Percentiles rank a stretch among this genome's conserved stretches.
These are phyloP conservation scores for Grosmannia serpens DNA, from an alignment of 2,329 filamentous ascomycete genomes.

Conservation along the genomic window DNA sequence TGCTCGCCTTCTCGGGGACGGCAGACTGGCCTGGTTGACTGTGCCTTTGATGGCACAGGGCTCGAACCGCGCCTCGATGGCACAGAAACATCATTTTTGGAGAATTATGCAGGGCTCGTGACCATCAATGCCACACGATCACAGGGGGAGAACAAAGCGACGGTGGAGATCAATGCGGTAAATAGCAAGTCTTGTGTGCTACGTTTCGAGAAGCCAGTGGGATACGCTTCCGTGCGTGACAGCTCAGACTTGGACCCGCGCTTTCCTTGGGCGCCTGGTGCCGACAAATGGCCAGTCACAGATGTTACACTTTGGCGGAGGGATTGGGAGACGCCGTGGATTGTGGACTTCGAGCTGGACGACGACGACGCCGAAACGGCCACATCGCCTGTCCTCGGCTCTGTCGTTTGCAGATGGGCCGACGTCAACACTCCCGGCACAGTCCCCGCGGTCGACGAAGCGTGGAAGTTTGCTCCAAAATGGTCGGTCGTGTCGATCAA, in stretches of 20 bases:
- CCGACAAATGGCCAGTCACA: conserved; percentile 38
- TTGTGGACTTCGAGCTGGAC: conserved; percentile 58
- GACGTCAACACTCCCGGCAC: conserved; percentile 62
- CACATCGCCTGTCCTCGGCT: conserved; percentile 38
- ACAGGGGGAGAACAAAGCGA: conserved; percentile 33
- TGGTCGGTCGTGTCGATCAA: conserved; percentile 70
- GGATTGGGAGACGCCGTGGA: conserved; percentile 66
- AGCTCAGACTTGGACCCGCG: conserved; percentile 47
- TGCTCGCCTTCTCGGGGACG: conserved; percentile 33
- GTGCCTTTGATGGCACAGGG: conserved; percentile 53
- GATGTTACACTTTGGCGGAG: conserved; percentile 74
- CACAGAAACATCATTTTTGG: conserved; percentile 49
- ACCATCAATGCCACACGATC: conserved; percentile 45
- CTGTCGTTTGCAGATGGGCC: conserved; percentile 72
- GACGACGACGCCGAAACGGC: conserved; percentile 9
- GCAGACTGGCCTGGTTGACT: conserved; percentile 46
- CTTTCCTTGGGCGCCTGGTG: conserved; percentile 36
- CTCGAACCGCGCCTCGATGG: conserved; percentile 25
- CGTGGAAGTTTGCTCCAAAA: conserved; percentile 59
- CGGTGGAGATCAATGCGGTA: conserved; percentile 54
- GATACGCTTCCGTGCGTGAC: conserved; percentile 52
- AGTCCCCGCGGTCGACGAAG: conserved; percentile 78
- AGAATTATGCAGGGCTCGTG: conserved; percentile 47
- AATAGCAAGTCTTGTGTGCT: conserved; percentile 75
- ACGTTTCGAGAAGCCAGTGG: conserved; percentile 57